Percentiles rank a stretch among this genome's conserved stretches.
Evolutionary conservation across 2,329 filamentous ascomycete genomes (phyloP).

Genomic region (Beauveria sp.): DNA sequence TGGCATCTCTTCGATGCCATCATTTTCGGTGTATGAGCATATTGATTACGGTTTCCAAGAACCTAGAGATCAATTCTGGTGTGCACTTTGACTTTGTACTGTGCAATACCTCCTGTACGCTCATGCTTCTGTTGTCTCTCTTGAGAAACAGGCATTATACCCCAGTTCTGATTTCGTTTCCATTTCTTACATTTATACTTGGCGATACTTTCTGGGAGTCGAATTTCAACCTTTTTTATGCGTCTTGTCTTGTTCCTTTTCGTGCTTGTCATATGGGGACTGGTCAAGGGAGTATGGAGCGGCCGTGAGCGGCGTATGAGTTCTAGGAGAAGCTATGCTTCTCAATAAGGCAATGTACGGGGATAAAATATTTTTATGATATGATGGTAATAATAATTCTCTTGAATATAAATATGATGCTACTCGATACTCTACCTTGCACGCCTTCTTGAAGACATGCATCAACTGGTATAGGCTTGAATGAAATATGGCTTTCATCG

Average conservation of each 20-base stretch:
- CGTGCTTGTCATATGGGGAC: background rate
- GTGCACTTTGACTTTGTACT: too few relatives aligned
- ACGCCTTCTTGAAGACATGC: too few relatives aligned
- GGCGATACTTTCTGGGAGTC: background rate
- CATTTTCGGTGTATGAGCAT: background rate
- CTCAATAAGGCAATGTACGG: background rate
- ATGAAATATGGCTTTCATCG: too few relatives aligned
- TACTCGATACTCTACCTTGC: too few relatives aligned
- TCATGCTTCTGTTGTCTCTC: slow-evolving; percentile 5
- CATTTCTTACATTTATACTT: background rate
- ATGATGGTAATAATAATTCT: slow-evolving; percentile 13
- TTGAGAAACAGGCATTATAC: slow-evolving; percentile 13
- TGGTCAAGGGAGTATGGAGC: background rate
- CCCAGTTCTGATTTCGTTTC: slow-evolving; percentile 3
- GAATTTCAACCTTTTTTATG: background rate
- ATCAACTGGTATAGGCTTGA: too few relatives aligned
- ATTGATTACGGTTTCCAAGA: background rate
- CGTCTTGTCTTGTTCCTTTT: background rate
- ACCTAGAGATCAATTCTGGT: background rate
- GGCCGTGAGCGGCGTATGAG: background rate
- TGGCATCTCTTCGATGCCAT: background rate
- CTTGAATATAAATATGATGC: background rate
- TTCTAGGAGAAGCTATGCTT: background rate
- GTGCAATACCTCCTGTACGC: background rate
- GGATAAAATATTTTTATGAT: slow-evolving; percentile 2